Percentiles rank a stretch among this genome's conserved stretches.
These are phyloP conservation scores for Gloeopeniophorella convolvens DNA, from an alignment of 768 basidiomycete genomes.

Conservation along the genomic window DNA sequence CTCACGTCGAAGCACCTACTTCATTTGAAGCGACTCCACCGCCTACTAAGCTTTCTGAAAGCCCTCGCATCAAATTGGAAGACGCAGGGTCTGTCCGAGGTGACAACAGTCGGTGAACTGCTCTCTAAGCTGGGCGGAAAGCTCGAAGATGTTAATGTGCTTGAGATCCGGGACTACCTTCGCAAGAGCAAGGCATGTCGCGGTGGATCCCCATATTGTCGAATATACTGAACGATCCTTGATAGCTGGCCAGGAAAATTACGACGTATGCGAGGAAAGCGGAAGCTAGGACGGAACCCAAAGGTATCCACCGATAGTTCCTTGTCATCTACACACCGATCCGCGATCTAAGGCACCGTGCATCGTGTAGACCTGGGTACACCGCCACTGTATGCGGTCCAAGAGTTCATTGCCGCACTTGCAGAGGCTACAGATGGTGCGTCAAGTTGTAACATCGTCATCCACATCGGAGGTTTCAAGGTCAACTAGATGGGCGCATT, in stretches of 20 bases:
- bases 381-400: conserved; percentile 74
- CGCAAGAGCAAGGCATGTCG: conserved; percentile 72
- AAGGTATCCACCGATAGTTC: conserved; percentile 17
- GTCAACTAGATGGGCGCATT: conserved; percentile 63
- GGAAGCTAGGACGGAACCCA: conserved; percentile 24
- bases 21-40: conserved; percentile 72
- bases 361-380: conserved; percentile 23
- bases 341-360: not conserved
- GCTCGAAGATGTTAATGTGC: conserved; percentile 69
- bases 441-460: not conserved
- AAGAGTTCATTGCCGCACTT: conserved; percentile 73
- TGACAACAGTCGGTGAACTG: conserved; percentile 64
- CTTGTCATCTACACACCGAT: not conserved
- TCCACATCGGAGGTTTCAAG: not conserved
- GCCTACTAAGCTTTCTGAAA: conserved; percentile 64
- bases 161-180: conserved; percentile 78
- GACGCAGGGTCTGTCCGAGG: conserved; percentile 39
- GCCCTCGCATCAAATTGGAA: conserved; percentile 55
- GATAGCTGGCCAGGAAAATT: conserved; percentile 70
- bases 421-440: conserved; percentile 70
- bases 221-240: not conserved
- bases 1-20: conserved; percentile 67
- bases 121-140: conserved; percentile 59
- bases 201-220: not conserved
- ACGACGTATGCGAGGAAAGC: conserved; percentile 59